These are phyloP conservation scores for Penicillium longicatenatum DNA, from an alignment of 495 filamentous ascomycete species.

Conservation along the genomic window DNA sequence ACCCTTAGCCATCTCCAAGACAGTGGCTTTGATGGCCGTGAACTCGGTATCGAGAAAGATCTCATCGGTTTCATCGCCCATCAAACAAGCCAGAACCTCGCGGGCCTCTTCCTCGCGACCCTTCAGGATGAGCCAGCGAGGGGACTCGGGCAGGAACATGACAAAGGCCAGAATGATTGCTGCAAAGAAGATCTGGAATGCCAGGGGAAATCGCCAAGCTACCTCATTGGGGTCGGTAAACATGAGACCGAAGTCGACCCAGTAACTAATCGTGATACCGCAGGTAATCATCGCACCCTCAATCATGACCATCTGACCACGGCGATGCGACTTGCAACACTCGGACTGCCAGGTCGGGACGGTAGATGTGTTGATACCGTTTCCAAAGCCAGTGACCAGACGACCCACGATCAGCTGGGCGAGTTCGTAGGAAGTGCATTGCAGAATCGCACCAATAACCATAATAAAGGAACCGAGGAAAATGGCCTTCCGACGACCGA, in stretches of 20 bases:
- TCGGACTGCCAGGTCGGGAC: slow-evolving; percentile 79
- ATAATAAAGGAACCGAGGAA: slow-evolving; percentile 60
- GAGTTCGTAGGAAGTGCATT: slow-evolving; percentile 61
- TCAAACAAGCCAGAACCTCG: slow-evolving; percentile 62
- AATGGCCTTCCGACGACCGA: slow-evolving; percentile 60
- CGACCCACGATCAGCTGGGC: slow-evolving; percentile 67
- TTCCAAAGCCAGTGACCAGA: slow-evolving; percentile 62
- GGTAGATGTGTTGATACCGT: slow-evolving; percentile 65
- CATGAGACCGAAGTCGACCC: slow-evolving; percentile 72
- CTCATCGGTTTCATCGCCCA: slow-evolving; percentile 54
- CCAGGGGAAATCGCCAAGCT: slow-evolving; percentile 75
- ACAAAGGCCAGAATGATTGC: slow-evolving; percentile 61
- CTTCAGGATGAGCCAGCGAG: slow-evolving; percentile 73
- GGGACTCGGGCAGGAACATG: slow-evolving; percentile 69
- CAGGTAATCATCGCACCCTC: slow-evolving; percentile 72
- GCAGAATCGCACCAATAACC: slow-evolving; percentile 60
- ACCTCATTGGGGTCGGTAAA: slow-evolving; percentile 64
- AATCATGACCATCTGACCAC: slow-evolving; percentile 80
- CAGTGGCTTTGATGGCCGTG: slow-evolving; percentile 72
- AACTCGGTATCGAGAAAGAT: slow-evolving; percentile 64
- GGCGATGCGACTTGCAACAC: slow-evolving; percentile 70
- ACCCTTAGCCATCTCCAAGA: slow-evolving; percentile 68
- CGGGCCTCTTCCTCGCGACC: slow-evolving; percentile 66
- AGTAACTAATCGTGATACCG: slow-evolving; percentile 74
- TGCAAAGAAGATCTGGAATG: slow-evolving; percentile 71